Evolutionary conservation across 192 early-diverging fungal genomes (phyloP), one percentile per base, ranked within the genome.

Genomic region (Backusella tuberculispora): DNA sequence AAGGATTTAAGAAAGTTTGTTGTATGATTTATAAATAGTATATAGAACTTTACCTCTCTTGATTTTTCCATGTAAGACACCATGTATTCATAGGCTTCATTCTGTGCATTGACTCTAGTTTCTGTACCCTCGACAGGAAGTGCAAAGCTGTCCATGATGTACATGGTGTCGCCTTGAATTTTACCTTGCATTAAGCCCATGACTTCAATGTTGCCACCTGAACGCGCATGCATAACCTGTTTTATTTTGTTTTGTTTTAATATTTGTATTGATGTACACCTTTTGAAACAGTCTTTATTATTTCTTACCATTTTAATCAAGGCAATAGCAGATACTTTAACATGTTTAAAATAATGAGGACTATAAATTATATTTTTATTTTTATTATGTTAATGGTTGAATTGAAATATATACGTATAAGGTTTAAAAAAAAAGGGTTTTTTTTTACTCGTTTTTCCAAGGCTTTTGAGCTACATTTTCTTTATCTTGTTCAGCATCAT

Each of bases 151-250:
- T 99, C 98, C 92, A 99, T 94, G 26, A 99, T 89, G 72, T 97
- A 81, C 90, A 99, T 95, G 8, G 93, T 94, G 72, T 92, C 88
- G 67, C 91, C 95, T 12, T 85, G 72, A 29, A 99, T 84, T 76
- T 97, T 98, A 24, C 98, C 98, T 76, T 98, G 96, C 95, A 99
- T 96, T 44, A 96, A 80, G 3, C 98, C 98, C 98, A 99, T 99
- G 46, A 99, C 90, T 85, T 99, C 97, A 76, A 98, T 93, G 70
- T 88, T 88, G 66, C 96, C 97, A 43, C 98, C 98, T 0, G 96
- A 98, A 47, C 96, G 88, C n/a, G 98, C 97, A 80, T 99, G 98
- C 90, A 96, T 97, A 21, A 92, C 91, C 94, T 95, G 56, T 14
- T 41, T 48, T 24, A 0, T 47, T 34, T 14, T 45, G 14, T 56